Evolutionary conservation across 352 stramenopile species (phyloP).

Genomic region (Phytophthora constricta): DNA sequence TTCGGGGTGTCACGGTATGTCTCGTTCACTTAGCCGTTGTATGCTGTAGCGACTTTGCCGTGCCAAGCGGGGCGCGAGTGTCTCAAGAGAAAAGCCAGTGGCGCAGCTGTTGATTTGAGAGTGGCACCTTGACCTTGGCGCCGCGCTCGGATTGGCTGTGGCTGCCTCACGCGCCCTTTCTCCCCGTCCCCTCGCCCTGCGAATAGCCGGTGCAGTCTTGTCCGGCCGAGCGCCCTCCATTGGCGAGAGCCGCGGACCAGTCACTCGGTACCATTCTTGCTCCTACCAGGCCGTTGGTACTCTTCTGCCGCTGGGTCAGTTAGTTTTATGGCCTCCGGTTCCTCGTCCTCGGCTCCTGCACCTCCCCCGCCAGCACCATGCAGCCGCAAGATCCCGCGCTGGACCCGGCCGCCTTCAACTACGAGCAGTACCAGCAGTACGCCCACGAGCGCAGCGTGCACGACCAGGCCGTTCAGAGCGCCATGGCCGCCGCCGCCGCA

Average conservation of each 20-base stretch:
- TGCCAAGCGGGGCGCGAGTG: constrained; percentile 13
- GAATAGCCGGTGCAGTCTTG: constrained; percentile 31
- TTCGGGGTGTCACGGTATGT: neutral
- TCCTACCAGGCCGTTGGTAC: constrained; percentile 47
- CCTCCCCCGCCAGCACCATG: constrained; percentile 36
- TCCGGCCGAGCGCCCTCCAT: too few species aligned
- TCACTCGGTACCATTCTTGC: constrained; percentile 50
- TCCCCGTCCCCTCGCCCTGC: constrained; percentile 19
- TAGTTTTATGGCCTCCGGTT: constrained; percentile 70
- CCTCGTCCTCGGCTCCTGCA: constrained; percentile 37
- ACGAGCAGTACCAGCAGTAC: constrained; percentile 68
- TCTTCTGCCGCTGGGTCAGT: constrained; percentile 42
- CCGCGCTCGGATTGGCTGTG: neutral
- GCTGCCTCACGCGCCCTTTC: constrained; percentile 21
- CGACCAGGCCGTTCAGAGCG: constrained; percentile 41
- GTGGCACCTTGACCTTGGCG: neutral
- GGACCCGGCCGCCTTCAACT: constrained; percentile 54
- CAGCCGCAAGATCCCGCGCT: constrained; percentile 43
- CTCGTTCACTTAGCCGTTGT: neutral
- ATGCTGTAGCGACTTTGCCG: neutral
- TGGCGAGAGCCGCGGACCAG: constrained; percentile 6
- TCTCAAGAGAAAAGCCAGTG: constrained; percentile 40
- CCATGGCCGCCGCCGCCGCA: constrained; percentile 22
- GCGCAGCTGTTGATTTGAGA: neutral
- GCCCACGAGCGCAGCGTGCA: constrained; percentile 44